phyloP scores from a whole-genome alignment of 2,329 filamentous ascomycete genomes.

The Pseudogymnoascus sp. region DNA sequence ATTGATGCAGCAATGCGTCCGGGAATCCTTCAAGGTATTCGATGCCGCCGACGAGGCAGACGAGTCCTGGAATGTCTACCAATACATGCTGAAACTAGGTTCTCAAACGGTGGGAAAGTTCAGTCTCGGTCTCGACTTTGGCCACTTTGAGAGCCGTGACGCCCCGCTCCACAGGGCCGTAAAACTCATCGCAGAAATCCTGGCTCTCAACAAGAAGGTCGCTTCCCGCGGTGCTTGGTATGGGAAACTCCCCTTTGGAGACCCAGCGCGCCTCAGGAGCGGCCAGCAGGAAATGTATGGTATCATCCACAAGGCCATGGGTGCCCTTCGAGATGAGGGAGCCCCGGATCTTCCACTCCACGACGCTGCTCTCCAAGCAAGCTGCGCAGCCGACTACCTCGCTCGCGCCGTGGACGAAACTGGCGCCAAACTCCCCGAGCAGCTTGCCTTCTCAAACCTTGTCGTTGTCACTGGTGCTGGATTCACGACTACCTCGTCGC shows the following conservation, averaged over 20 bases:
- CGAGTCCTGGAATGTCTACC: slow-evolving; percentile 40
- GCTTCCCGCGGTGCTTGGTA: slow-evolving; percentile 39
- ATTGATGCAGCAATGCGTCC: slow-evolving; percentile 17
- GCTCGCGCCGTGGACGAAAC: slow-evolving; percentile 34
- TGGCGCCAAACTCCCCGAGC: slow-evolving; percentile 35
- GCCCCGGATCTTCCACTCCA: slow-evolving; percentile 29
- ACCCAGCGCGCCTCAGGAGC: slow-evolving; percentile 26
- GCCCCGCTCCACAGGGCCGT: slow-evolving; percentile 37
- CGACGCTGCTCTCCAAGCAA: slow-evolving; percentile 31
- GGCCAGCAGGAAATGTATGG: slow-evolving; percentile 28
- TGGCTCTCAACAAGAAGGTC: slow-evolving; percentile 40
- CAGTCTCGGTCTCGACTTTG: slow-evolving; percentile 36
- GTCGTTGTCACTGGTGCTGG: slow-evolving; percentile 37
- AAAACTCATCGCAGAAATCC: slow-evolving; percentile 30
- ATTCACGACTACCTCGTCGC: slow-evolving; percentile 39
- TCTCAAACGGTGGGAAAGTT: slow-evolving; percentile 38
- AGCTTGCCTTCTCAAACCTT: slow-evolving; percentile 26
- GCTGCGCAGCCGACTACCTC: slow-evolving; percentile 28
- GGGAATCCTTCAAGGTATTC: slow-evolving; percentile 20
- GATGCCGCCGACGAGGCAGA: slow-evolving; percentile 20
- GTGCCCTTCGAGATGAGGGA: slow-evolving; percentile 29
- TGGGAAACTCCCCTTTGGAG: slow-evolving; percentile 37
- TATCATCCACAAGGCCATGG: slow-evolving; percentile 33
- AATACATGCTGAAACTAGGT: slow-evolving; percentile 41
- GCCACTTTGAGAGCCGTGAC: slow-evolving; percentile 35